phyloP scores from a whole-genome alignment of 441 rosid species.

The Adansonia gregorii region DNA sequence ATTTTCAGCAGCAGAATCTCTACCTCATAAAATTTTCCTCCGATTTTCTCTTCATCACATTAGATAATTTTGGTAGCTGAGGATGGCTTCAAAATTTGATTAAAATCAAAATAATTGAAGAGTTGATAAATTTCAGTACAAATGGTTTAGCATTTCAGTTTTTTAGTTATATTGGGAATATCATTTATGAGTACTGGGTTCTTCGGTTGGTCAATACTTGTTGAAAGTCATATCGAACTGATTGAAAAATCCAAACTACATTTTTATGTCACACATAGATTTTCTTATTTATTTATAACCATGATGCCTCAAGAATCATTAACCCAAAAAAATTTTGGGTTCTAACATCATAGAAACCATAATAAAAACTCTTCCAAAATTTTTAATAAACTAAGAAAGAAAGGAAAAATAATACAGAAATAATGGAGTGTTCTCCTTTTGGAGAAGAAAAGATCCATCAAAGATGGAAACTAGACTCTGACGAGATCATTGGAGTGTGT shows the following conservation, averaged over 20 bases:
- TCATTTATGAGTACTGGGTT: neutral
- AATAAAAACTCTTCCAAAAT: neutral
- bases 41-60: neutral
- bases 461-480: neutral
- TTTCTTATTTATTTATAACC: neutral
- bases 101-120: neutral
- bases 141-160: neutral
- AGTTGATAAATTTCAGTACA: slow-evolving; percentile 5
- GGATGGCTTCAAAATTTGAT: neutral
- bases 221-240: neutral
- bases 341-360: neutral
- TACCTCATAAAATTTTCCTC: neutral
- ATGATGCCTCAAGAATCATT: neutral
- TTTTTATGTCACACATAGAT: neutral
- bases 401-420: neutral
- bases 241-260: neutral
- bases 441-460: neutral
- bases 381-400: neutral
- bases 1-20: neutral
- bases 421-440: neutral
- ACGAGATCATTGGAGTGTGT: neutral
- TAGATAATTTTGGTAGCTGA: neutral
- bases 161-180: neutral
- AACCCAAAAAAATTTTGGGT: neutral
- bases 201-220: neutral